Evolutionary conservation across 2,329 filamentous ascomycete genomes (phyloP).

Genomic region (Trichophyton simii): DNA sequence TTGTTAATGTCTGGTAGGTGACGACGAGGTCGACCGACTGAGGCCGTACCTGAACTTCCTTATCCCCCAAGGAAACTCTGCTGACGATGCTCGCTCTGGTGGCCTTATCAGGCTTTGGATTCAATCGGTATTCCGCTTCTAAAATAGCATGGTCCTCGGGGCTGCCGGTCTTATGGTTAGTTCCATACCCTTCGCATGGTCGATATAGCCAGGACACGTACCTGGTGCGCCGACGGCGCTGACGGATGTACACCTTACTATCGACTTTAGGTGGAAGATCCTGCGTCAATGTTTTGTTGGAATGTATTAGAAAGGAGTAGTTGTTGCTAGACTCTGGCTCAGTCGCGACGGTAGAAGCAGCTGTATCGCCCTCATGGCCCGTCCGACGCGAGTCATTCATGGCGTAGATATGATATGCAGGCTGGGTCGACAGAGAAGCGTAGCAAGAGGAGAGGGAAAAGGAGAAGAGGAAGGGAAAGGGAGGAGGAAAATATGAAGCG

Average conservation of each 20-base stretch:
- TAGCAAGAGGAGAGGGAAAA: not conserved
- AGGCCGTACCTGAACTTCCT: constrained; percentile 77
- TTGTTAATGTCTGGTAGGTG: not conserved
- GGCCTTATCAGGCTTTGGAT: constrained; percentile 83
- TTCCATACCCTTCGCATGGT: not conserved
- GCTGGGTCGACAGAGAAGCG: not conserved
- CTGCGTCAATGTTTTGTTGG: constrained; percentile 43
- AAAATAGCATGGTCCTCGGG: constrained; percentile 80
- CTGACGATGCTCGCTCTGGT: constrained; percentile 73
- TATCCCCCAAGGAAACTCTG: constrained; percentile 80
- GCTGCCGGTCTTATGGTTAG: constrained; percentile 35
- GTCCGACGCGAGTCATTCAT: not conserved
- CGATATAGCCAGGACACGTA: constrained; percentile 20
- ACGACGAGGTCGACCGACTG: not conserved
- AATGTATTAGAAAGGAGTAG: constrained; percentile 49
- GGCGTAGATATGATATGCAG: not conserved
- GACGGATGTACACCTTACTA: constrained; percentile 47
- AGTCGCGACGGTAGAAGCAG: not conserved
- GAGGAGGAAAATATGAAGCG: not conserved
- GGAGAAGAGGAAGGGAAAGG: not conserved
- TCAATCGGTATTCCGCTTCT: constrained; percentile 70
- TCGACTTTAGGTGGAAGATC: constrained; percentile 46
- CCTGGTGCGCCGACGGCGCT: constrained; percentile 52
- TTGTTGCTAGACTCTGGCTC: constrained; percentile 12
- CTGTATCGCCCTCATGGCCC: not conserved